Percentiles rank a stretch among this genome's conserved stretches.
Evolutionary conservation across 768 basidiomycete species (phyloP).

Genomic region (Auriscalpium vulgare): DNA sequence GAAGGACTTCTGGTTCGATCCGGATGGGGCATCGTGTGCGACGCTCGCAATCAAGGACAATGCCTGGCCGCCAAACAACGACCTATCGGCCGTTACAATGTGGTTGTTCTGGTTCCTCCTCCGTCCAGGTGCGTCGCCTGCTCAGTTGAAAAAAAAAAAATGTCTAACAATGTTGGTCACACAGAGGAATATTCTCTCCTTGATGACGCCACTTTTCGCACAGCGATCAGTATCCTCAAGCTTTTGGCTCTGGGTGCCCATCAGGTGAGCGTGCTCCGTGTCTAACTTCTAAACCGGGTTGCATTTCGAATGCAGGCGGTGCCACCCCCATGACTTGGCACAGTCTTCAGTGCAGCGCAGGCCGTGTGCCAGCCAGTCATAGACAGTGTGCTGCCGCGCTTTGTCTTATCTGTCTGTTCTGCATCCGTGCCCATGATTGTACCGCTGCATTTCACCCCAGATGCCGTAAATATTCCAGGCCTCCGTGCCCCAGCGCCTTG

Average conservation of each 20-base stretch:
- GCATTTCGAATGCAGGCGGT: no score
- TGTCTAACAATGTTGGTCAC: neutral
- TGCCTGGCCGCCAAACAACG: constrained; percentile 50
- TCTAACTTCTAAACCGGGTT: constrained; percentile 9
- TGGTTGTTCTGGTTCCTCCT: constrained; percentile 77
- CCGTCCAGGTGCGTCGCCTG: constrained; percentile 40
- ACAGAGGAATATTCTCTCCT: constrained; percentile 39
- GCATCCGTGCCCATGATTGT: no score
- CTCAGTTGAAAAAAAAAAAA: neutral
- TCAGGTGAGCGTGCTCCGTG: constrained; percentile 28
- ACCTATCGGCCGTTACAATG: constrained; percentile 53
- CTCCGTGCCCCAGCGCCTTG: neutral
- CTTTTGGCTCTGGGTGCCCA: constrained; percentile 63
- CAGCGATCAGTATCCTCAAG: constrained; percentile 45
- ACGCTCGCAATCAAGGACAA: constrained; percentile 32
- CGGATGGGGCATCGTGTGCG: constrained; percentile 47
- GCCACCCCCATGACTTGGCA: no score
- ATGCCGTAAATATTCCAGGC: neutral
- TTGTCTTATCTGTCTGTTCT: no score
- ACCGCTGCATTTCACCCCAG: no score
- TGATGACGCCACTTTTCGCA: constrained; percentile 33
- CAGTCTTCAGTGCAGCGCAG: no score
- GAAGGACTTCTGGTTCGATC: constrained; percentile 57
- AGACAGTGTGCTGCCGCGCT: no score
- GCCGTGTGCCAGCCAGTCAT: no score